These are phyloP conservation scores for Selaginella moellendorffii DNA, from an alignment of 75 land plant species.

Conservation along the genomic window DNA sequence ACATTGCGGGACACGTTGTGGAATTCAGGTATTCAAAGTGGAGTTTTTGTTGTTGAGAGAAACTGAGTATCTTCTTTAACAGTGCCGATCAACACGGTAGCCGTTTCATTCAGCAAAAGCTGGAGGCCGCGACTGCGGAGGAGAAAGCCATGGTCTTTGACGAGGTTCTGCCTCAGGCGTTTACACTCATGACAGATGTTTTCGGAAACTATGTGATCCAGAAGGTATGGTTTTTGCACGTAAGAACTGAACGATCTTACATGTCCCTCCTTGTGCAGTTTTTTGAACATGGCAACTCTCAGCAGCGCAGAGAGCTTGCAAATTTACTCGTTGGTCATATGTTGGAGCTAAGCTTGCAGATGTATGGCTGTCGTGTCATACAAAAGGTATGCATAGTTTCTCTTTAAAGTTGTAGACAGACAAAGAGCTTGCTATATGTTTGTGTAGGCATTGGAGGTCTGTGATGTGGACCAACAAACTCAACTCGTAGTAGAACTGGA, in stretches of 20 bases:
- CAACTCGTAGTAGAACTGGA: slow-evolving; percentile 3
- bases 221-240: neutral
- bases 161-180: slow-evolving; percentile 7
- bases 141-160: slow-evolving; percentile 9
- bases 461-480: slow-evolving; percentile 4
- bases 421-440: no score
- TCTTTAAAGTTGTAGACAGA: neutral
- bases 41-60: neutral
- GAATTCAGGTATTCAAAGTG: slow-evolving; percentile 1
- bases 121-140: neutral
- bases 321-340: slow-evolving; percentile 2
- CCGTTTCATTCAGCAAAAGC: slow-evolving; percentile 5
- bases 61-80: neutral
- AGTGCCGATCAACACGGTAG: slow-evolving; percentile 2
- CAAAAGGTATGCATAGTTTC: neutral
- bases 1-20: slow-evolving; percentile 1
- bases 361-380: slow-evolving; percentile 4
- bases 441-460: slow-evolving; percentile 6
- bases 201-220: slow-evolving; percentile 3
- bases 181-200: slow-evolving; percentile 6
- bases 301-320: slow-evolving; percentile 6
- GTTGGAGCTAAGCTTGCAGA: neutral
- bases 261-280: neutral
- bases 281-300: slow-evolving; percentile 6
- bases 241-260: neutral